Evolutionary conservation across 768 basidiomycete genomes (phyloP), one percentile per base, ranked within the genome.

Genomic region (Tricholoma matsutake): DNA sequence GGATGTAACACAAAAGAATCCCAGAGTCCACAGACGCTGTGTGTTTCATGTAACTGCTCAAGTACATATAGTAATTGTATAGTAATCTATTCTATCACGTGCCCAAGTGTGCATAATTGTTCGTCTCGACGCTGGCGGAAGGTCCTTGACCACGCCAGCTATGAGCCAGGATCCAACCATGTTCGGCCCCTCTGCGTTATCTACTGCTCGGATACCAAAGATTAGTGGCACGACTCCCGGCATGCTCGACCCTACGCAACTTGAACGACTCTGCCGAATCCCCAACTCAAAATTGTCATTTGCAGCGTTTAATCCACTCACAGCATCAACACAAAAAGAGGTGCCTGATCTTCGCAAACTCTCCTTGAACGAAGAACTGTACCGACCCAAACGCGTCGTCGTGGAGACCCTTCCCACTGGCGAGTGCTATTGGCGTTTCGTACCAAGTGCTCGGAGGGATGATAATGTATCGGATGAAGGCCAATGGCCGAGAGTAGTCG

Each of bases 291-390:
- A 64, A 31, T 74, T 92, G n/a, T 81, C 78, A 4, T 93, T 93
- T 66, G 88, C 91, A 9, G 81, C 80, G n/a, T 91, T 89, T 61
- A 84, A 92, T 68, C 87, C 90, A 4, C 79, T 78, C 56, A 81
- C 86, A 25, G 91, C 89, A 0, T 76, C 80, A n/a, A 72, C 76
- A 13, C 58, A 68, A 20, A 64, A 71, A 4, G 77, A 73, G 35
- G 66, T 75, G 2, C 70, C 76, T 16, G 75, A 76, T 58, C 28
- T 77, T 18, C 76, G 70, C 32, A 81, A 75, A 54, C 75, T 80
- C 54, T 81, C 76, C 25, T 68, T 79, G 10, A 75, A 79, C 37
- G 78, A 80, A n/a, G 79, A 81, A 39, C 74, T 78, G 0, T 78
- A 78, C 53, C 77, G 83, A 5, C 84, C 87, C 1, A 89, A 86